Conservation (phyloP, 805 yeast species). For the Metschnikowia aberdeeniae region DNA sequence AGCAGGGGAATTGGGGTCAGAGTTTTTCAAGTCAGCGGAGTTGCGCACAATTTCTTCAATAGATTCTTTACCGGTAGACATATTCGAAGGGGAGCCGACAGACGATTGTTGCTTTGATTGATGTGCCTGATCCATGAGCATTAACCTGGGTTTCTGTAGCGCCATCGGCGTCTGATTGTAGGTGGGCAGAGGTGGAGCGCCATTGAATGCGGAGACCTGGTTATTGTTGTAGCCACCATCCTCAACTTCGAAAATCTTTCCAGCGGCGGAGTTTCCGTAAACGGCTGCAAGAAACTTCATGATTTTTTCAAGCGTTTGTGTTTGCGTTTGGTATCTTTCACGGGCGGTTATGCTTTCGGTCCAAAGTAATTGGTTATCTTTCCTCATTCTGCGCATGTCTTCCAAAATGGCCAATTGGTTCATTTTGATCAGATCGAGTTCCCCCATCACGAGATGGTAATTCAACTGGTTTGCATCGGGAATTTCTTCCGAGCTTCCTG, state of each 20-base stretch:
- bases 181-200: slow-evolving; percentile 6
- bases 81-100: slow-evolving; percentile 9
- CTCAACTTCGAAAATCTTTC: slow-evolving; percentile 42
- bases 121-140: slow-evolving; percentile 40
- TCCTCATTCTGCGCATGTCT: slow-evolving; percentile 75
- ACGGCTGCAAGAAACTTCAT: slow-evolving; percentile 82
- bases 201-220: slow-evolving; percentile 21
- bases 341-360: slow-evolving; percentile 78
- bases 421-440: slow-evolving; percentile 68
- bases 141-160: slow-evolving; percentile 30
- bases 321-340: slow-evolving; percentile 80
- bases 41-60: slow-evolving; percentile 18
- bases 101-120: slow-evolving; percentile 6
- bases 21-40: slow-evolving; percentile 6
- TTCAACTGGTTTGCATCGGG: slow-evolving; percentile 34
- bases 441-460: slow-evolving; percentile 54
- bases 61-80: slow-evolving; percentile 13
- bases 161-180: slow-evolving; percentile 5
- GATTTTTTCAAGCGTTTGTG: slow-evolving; percentile 84
- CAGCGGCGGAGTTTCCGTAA: slow-evolving; percentile 55
- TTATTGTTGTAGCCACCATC: slow-evolving; percentile 17
- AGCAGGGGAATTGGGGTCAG: slow-evolving; percentile 16
- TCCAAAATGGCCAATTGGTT: slow-evolving; percentile 80
- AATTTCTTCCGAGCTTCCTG: slow-evolving; percentile 24
- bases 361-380: slow-evolving; percentile 90